Evolutionary conservation across 208 protist genomes (phyloP), one percentile per base, ranked within the genome.

Genomic region (Chromosphaera perkinsii): DNA sequence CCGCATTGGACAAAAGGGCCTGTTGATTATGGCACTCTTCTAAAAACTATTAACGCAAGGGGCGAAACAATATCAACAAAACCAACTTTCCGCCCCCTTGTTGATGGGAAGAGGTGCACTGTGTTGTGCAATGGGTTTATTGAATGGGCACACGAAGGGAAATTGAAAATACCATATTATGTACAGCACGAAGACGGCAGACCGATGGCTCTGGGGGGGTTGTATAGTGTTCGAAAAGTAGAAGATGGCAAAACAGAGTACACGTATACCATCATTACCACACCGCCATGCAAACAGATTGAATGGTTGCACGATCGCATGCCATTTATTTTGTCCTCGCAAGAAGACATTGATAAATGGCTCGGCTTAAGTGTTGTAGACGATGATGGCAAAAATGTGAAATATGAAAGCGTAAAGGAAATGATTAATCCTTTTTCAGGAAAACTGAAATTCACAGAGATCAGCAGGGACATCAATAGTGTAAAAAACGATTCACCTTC

Each of bases 221-320:
- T 54, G 52, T 36, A 12, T 5, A 58, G 52, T 22, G 17, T 7
- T n/a, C 7, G 39, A 45, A 45, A 20, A 35, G 10, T 58, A 31
- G 52, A 27, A 12, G 22, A 36, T 20, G 29, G 27, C 27, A 27
- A 58, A 5, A 32, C 22, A 9, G 14, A 32, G 9, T 10, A 58
- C 52, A 58, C 31, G 9, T 58, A 39, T 31, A 58, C 52, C 4
- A 36, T 58, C 3, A 58, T 58, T 39, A 58, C 52, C 27, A 39
- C 32, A 14, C 27, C 4, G 7, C 9, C 52, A 10, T 26, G 22
- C 27, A 36, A 14, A n/a, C 7, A 20, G 7, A 32, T 58, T 5
- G 14, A 7, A 5, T 58, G 52, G 52, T 39, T 58, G 22, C 52
- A 58, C 27, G 10, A 58, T 39, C 52, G 52, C 52, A 58, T 58